A percentile compares a stretch with the other conserved stretches of the same genome.
Conservation (phyloP, 805 yeast genomes). For the Zygotorulaspora sp. region DNA sequence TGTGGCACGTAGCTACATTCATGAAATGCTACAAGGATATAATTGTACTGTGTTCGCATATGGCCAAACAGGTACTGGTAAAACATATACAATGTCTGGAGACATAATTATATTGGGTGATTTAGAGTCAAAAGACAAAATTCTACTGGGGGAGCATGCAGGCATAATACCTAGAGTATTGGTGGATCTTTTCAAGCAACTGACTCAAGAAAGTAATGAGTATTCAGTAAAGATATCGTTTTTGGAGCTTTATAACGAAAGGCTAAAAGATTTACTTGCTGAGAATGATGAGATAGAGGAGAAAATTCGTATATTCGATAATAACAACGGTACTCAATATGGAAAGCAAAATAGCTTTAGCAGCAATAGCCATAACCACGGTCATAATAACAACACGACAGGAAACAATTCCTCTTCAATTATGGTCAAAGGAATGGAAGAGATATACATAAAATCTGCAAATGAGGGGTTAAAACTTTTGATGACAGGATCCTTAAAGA, state of each 20-base stretch:
- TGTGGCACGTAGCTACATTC: constrained; percentile 52
- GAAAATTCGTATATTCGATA: constrained; percentile 49
- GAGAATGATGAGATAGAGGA: constrained; percentile 36
- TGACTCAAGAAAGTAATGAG: constrained; percentile 45
- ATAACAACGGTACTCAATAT: constrained; percentile 20
- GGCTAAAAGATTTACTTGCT: constrained; percentile 59
- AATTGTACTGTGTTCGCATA: constrained; percentile 80
- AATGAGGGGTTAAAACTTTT: constrained; percentile 50
- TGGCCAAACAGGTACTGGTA: constrained; percentile 88
- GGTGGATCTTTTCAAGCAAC: constrained; percentile 47
- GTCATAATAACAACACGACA: constrained; percentile 1
- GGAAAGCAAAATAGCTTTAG: constrained; percentile 1
- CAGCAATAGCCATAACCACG: constrained; percentile 1
- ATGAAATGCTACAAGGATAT: constrained; percentile 66
- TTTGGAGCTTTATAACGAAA: constrained; percentile 80
- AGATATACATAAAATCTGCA: constrained; percentile 45
- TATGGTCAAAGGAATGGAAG: constrained; percentile 54
- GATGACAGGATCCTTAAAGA: constrained; percentile 52
- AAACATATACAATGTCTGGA: constrained; percentile 72
- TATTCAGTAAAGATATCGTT: constrained; percentile 66
- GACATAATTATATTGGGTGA: constrained; percentile 46
- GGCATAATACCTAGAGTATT: constrained; percentile 62
- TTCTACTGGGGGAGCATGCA: constrained; percentile 41
- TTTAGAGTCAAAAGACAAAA: constrained; percentile 24
- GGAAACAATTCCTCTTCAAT: constrained; percentile 34